Conservation (phyloP, 1,284 basidiomycete species). For the Microbotryomycetes sp. region DNA sequence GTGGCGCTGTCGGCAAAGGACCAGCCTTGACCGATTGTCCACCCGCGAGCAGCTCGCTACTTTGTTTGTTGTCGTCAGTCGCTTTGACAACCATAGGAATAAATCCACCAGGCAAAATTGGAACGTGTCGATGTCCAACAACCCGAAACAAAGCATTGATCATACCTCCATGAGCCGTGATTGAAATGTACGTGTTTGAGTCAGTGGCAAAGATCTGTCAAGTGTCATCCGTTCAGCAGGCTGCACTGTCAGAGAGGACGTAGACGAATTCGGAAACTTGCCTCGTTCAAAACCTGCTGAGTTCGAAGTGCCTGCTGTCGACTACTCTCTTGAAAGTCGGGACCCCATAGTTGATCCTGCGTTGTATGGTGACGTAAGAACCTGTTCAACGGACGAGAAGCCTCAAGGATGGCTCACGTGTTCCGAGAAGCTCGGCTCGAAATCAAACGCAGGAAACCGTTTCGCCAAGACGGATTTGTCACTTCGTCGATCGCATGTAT, state of each 20-base stretch:
- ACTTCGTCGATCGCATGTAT: constrained; percentile 65
- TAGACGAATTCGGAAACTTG: background rate
- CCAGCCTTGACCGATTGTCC: background rate
- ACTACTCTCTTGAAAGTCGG: constrained; percentile 59
- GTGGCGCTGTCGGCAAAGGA: background rate
- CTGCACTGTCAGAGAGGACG: background rate
- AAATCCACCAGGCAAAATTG: constrained; percentile 37
- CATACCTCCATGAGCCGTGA: constrained; percentile 47
- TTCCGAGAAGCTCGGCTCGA: constrained; percentile 65
- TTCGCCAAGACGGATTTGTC: constrained; percentile 52
- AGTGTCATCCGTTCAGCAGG: background rate
- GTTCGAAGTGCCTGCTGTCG: constrained; percentile 53
- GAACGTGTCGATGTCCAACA: constrained; percentile 32
- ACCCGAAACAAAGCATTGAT: constrained; percentile 39
- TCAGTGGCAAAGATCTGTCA: constrained; percentile 39
- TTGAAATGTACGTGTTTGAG: constrained; percentile 42
- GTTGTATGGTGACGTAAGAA: background rate
- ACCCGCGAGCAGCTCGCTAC: constrained; percentile 7
- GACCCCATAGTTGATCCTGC: constrained; percentile 41
- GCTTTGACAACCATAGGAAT: constrained; percentile 30
- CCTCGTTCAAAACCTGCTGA: constrained; percentile 55
- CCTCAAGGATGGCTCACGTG: constrained; percentile 37
- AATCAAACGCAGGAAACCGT: constrained; percentile 56
- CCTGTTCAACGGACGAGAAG: background rate
- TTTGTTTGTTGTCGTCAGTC: background rate